These are phyloP conservation scores for Citrus medica DNA, from an alignment of 345 rosid species.

Conservation along the genomic window DNA sequence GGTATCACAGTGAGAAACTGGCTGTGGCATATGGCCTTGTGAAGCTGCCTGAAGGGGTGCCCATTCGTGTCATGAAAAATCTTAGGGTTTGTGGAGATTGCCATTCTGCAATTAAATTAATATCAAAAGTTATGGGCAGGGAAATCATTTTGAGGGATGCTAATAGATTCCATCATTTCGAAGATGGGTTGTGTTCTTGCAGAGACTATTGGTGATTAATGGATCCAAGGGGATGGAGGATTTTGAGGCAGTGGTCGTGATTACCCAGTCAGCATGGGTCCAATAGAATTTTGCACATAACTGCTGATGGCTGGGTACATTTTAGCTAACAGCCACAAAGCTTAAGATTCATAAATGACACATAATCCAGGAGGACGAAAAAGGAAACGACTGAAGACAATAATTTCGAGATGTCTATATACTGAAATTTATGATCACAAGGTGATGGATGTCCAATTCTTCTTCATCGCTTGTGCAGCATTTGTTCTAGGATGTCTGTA, in stretches of 20 bases:
- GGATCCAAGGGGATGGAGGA: constrained; percentile 10
- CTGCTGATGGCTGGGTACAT: no score
- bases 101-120: constrained; percentile 68
- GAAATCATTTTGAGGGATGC: constrained; percentile 82
- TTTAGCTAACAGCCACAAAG: neutral
- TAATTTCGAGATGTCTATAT: neutral
- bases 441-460: neutral
- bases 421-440: neutral
- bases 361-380: neutral
- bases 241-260: constrained; percentile 1
- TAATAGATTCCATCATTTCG: constrained; percentile 78
- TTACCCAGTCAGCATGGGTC: neutral
- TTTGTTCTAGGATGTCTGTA: neutral
- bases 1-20: constrained; percentile 67
- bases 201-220: constrained; percentile 64
- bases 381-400: neutral
- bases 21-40: constrained; percentile 83
- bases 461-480: neutral
- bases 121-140: constrained; percentile 58
- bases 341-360: neutral
- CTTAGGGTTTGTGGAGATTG: constrained; percentile 85
- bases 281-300: no score
- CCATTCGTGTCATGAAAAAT: constrained; percentile 76
- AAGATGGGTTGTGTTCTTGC: constrained; percentile 73
- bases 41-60: constrained; percentile 63